Conservation (phyloP, 208 protist genomes). For the Trypanosoma avium region DNA sequence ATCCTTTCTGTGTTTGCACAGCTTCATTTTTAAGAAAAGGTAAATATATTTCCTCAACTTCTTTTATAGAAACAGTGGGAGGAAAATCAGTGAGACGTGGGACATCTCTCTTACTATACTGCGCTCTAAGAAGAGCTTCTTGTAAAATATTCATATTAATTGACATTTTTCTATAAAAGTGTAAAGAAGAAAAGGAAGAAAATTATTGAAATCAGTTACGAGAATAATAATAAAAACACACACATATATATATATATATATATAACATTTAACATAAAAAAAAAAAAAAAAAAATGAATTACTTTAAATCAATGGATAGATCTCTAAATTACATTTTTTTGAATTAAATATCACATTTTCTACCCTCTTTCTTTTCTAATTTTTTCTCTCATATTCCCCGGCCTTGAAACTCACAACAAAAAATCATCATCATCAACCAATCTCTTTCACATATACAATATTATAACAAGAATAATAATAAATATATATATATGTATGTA, state of each 20-base stretch:
- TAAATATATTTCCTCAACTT: slow-evolving; percentile 47
- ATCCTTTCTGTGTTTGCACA: slow-evolving; percentile 6
- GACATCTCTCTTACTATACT: slow-evolving; percentile 52
- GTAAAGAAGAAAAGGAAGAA: neutral
- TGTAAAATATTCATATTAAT: slow-evolving; percentile 21
- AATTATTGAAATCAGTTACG: neutral
- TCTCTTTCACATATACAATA: too few relatives aligned
- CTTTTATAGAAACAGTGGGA: slow-evolving; percentile 32
- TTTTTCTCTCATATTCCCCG: too few relatives aligned
- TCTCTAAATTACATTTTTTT: too few relatives aligned
- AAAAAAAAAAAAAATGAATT: slow-evolving; percentile 17
- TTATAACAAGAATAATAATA: too few relatives aligned
- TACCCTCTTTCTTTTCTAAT: too few relatives aligned
- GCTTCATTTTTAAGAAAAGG: slow-evolving; percentile 30
- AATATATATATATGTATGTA: too few relatives aligned
- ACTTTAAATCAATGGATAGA: too few relatives aligned
- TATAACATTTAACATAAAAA: neutral
- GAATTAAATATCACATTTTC: too few relatives aligned
- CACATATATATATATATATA: neutral
- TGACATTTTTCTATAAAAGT: neutral
- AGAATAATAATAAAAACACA: neutral
- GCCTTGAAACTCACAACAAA: too few relatives aligned
- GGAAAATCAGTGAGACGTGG: slow-evolving; percentile 62
- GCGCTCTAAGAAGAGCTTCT: slow-evolving; percentile 73
- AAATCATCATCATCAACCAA: too few relatives aligned